phyloP scores from a whole-genome alignment of 164 flowering plant genomes.

The Piper betle region DNA sequence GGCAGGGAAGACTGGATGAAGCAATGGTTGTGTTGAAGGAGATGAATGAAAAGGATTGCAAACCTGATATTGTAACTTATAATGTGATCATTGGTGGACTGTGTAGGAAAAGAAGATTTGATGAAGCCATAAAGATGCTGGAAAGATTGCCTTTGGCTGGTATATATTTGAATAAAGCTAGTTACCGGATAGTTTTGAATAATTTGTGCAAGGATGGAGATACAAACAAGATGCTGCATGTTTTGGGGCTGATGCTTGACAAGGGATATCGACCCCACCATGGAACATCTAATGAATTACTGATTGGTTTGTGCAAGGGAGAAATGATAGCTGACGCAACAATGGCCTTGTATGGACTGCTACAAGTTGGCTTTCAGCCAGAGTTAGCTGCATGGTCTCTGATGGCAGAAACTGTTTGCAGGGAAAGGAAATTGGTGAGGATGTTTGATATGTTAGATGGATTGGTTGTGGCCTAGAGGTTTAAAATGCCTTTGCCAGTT shows the following conservation, averaged over 20 bases:
- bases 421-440: conserved; percentile 56
- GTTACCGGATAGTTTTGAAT: conserved; percentile 75
- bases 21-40: conserved; percentile 52
- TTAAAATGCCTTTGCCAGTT: background rate
- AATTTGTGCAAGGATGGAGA: conserved; percentile 40
- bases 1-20: conserved; percentile 36
- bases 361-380: conserved; percentile 57
- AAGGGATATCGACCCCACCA: conserved; percentile 71
- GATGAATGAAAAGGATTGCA: conserved; percentile 54
- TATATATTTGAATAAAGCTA: conserved; percentile 50
- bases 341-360: conserved; percentile 29
- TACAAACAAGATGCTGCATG: conserved; percentile 31
- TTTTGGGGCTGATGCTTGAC: conserved; percentile 53
- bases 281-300: conserved; percentile 65
- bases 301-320: conserved; percentile 43
- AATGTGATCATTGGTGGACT: conserved; percentile 66
- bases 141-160: conserved; percentile 58
- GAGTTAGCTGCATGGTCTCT: conserved; percentile 45
- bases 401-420: conserved; percentile 43
- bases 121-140: conserved; percentile 63
- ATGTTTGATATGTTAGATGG: conserved; percentile 56
- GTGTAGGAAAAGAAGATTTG: conserved; percentile 44
- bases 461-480: conserved; percentile 12
- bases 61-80: conserved; percentile 50
- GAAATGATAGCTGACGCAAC: conserved; percentile 51